Base-by-base conservation (phyloP, 179 eudicot genomes). In the Silene vulgaris region DNA sequence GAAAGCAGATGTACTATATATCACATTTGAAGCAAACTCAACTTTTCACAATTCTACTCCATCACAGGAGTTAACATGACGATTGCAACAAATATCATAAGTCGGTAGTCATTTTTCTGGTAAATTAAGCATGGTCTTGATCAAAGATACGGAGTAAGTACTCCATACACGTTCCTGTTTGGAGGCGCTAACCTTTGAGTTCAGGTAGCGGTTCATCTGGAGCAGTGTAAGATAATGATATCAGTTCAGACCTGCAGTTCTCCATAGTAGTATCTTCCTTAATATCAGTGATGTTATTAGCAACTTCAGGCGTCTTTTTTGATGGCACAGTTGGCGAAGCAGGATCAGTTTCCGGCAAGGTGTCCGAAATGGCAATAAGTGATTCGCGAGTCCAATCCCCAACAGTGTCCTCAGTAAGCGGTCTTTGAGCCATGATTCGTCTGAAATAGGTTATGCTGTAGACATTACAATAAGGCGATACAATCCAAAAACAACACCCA, bases 281-380 rank as follows among this genome's bases (percentile, higher is more conserved):
- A 2, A 13, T 50, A n/a, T 69, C 78, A 6, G 0, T 29, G 26
- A 48, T 56, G 60, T 54, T 3, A 71, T 71, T 43, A 54, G 45
- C 50, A 48, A 16, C 73, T 26, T 40, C 13, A 20, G 56, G 52
- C 8, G 30, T 4, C 72, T 80, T 76, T 40, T 76, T 13, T 40
- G 72, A 1, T 28, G 26, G 29, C 23, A 37, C 74, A 3, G 54
- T 16, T n/a, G 82, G 69, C 14, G 73, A 71, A 43, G 71, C 68
- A 9, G 76, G 32, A 11, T 3, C 21, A 35, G 29, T 40, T 17
- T 80, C 82, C 8, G 82, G 82, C 35, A 60, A 28, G 8, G 64
- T 12, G 74, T 80, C 17, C 0, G 82, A 80, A 9, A 80, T 43
- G 23, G 82, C 73, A 4, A 80, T 80, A 50, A 80, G 82, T 13